Evolutionary conservation across 2,329 filamentous ascomycete genomes (phyloP), one percentile per base, ranked within the genome.

Genomic region (Hirsutella thompsonii): DNA sequence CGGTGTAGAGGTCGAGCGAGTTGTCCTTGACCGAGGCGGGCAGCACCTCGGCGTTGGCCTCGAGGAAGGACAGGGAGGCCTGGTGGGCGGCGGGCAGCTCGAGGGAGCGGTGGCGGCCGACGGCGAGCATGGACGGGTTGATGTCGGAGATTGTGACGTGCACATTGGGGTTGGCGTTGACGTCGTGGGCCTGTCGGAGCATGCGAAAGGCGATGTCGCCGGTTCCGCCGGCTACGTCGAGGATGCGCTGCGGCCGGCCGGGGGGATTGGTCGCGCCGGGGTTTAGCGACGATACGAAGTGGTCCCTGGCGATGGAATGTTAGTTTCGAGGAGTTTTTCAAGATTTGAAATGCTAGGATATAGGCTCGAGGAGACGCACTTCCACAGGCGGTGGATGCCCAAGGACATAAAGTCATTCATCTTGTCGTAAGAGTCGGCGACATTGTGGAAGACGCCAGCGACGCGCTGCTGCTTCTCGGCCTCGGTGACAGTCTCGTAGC

Each of bases 381-480:
- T 98, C 92, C 92, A 98, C 30, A 98, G 69, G 35, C 92, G 83
- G 62, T 98, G 92, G 65, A 94, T 89, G 42, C 92, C 92, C 37
- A 98, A 76, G 8, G 92, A 96, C 92, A 98, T 98, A 51, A 96
- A 74, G 61, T 98, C 92, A 67, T 98, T 98, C 92, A 98, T 98
- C 47, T 81, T 83, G 63, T 98, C 92, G 66, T 98, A 98, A 16
- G 83, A 87, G 47, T 85, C 80, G 50, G 92, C 92, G 33, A 98
- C 92, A 50, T 83, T 95, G 61, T 86, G 90, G 68, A 98, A 98
- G 44, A 98, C 92, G 34, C 76, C 79, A 45, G 83, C 83, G 33
- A 95, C 89, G 71, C 67, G 61, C 49, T 70, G 55, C 36, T 65
- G 67, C 64, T 95, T 95, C 60, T 92, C 71, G 9, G 77, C 70